phyloP scores from a whole-genome alignment of 1,284 basidiomycete genomes.

The Vanrija humicola region DNA sequence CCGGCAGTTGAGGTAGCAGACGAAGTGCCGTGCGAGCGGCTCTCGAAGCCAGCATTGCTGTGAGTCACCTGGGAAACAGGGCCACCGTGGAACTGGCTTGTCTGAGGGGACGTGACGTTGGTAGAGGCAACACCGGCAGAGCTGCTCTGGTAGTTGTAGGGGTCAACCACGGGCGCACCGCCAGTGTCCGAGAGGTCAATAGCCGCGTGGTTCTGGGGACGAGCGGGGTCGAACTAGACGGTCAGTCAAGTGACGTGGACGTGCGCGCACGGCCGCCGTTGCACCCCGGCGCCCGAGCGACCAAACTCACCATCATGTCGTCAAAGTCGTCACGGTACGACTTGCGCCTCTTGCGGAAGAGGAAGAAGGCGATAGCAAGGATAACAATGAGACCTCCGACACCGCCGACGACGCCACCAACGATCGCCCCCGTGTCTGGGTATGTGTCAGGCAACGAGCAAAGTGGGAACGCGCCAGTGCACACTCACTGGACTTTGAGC shows the following conservation, averaged over 20 bases:
- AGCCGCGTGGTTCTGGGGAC: conserved; percentile 34
- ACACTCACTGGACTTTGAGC: too few relatives aligned
- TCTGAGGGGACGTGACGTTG: conserved; percentile 35
- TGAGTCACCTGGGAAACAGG: neutral
- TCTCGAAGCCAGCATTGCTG: conserved; percentile 15
- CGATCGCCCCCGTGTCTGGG: conserved; percentile 43
- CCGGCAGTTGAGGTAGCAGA: conserved; percentile 36
- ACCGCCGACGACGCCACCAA: conserved; percentile 47
- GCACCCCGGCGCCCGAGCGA: neutral
- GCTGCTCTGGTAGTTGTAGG: conserved; percentile 31
- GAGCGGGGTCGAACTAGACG: conserved; percentile 41
- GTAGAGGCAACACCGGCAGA: conserved; percentile 32
- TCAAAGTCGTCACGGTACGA: conserved; percentile 44
- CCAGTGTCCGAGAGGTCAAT: conserved; percentile 43
- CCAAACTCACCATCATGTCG: conserved; percentile 45
- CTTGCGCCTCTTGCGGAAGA: conserved; percentile 32
- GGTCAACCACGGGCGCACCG: conserved; percentile 34
- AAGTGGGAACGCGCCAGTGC: too few relatives aligned
- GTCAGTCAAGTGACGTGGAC: neutral
- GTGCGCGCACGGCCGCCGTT: neutral
- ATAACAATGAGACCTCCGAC: conserved; percentile 40
- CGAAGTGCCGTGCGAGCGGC: conserved; percentile 30
- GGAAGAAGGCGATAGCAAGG: conserved; percentile 35
- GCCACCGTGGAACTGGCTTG: conserved; percentile 33
- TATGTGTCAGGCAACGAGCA: too few relatives aligned